phyloP scores from a whole-genome alignment of 2,329 filamentous ascomycete genomes.

The Curvularia eragrostidis region DNA sequence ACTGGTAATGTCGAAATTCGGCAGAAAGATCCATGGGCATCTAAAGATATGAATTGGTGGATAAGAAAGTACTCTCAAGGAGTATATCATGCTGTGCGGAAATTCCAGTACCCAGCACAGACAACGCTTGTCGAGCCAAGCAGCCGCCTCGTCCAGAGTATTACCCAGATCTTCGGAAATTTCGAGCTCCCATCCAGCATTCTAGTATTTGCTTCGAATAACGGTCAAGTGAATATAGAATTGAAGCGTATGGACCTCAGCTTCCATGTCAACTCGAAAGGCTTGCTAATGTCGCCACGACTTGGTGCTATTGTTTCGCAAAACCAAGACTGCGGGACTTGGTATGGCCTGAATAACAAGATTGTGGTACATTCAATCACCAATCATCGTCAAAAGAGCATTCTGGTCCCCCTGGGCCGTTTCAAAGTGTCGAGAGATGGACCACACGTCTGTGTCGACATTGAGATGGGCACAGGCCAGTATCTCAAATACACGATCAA shows the following conservation, averaged over 20 bases:
- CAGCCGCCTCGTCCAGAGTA: constrained; percentile 48
- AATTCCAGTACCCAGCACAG: constrained; percentile 30
- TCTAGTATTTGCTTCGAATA: constrained; percentile 55
- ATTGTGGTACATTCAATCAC: constrained; percentile 60
- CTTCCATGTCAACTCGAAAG: constrained; percentile 58
- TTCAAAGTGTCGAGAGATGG: constrained; percentile 34
- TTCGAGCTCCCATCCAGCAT: constrained; percentile 59
- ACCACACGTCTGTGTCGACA: constrained; percentile 54
- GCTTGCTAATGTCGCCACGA: constrained; percentile 57
- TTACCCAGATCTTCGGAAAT: constrained; percentile 56
- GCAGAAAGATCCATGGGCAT: constrained; percentile 52
- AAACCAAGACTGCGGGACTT: constrained; percentile 65
- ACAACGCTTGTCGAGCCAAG: constrained; percentile 59
- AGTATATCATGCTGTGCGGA: constrained; percentile 10
- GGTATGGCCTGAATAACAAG: constrained; percentile 66
- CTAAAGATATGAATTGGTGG: constrained; percentile 50
- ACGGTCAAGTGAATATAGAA: constrained; percentile 53
- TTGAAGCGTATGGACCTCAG: constrained; percentile 60
- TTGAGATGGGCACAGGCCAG: constrained; percentile 38
- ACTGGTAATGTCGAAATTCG: constrained; percentile 61
- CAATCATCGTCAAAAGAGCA: constrained; percentile 54
- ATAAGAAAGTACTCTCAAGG: constrained; percentile 41
- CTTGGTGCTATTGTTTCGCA: constrained; percentile 57
- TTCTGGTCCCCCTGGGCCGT: constrained; percentile 62
- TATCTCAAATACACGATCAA: constrained; percentile 64